Conservation (phyloP, 805 yeast species). For the Saccharomyces kudriavzevii region DNA sequence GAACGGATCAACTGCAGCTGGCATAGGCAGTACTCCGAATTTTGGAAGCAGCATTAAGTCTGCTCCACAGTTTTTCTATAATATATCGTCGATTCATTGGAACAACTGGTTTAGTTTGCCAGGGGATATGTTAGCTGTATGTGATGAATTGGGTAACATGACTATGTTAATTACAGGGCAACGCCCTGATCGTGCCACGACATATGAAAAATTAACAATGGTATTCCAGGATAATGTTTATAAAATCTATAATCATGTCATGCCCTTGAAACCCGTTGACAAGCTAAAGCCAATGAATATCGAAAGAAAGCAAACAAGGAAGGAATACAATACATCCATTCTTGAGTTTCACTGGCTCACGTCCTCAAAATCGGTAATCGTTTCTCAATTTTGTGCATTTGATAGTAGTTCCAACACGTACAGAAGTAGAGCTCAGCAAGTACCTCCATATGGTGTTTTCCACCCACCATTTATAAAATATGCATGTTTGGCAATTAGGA, state of each 20-base stretch:
- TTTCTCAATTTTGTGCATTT: constrained; percentile 27
- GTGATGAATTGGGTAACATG: constrained; percentile 64
- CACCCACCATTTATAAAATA: constrained; percentile 33
- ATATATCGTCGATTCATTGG: constrained; percentile 52
- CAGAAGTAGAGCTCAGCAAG: constrained; percentile 29
- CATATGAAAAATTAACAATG: constrained; percentile 28
- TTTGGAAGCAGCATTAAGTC: constrained; percentile 11
- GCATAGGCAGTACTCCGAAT: constrained; percentile 10
- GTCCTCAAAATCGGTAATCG: constrained; percentile 31
- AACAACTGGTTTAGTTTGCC: constrained; percentile 43
- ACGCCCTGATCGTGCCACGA: constrained; percentile 29
- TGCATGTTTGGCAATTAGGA: constrained; percentile 30
- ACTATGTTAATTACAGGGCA: constrained; percentile 50
- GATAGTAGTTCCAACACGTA: constrained; percentile 21
- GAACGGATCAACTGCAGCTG: constrained; percentile 3
- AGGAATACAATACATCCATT: constrained; percentile 28
- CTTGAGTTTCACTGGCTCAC: constrained; percentile 39
- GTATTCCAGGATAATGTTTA: constrained; percentile 35
- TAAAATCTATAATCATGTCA: constrained; percentile 25
- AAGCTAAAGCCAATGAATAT: constrained; percentile 16
- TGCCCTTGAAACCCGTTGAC: constrained; percentile 26
- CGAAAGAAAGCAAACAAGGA: constrained; percentile 33
- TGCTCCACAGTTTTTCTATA: constrained; percentile 28
- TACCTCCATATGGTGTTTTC: constrained; percentile 29
- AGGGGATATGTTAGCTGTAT: constrained; percentile 73